Base-by-base conservation (phyloP, 2,329 filamentous ascomycete genomes). In the Verticillium isaacii region DNA sequence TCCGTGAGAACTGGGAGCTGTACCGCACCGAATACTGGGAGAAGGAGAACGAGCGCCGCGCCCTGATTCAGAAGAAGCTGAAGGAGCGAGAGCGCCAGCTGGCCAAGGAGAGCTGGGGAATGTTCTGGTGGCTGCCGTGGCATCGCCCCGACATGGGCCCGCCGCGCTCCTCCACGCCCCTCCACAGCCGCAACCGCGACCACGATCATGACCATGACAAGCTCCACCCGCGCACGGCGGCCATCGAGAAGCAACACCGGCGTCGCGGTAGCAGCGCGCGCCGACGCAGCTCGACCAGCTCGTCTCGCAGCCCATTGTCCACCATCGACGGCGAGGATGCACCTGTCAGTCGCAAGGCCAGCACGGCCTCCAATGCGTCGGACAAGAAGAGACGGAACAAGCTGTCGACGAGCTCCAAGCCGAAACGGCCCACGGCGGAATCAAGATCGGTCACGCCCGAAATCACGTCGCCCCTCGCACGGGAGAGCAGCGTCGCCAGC, bases 11-110 rank as follows among this genome's bases (percentile, higher is more conserved):
- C 66, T 99, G 95, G 95, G 95, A 99, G 71, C 82, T 94, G 17
- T 99, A 96, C 75, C 85, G 95, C 60, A 88, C 89, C 37, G 93
- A 97, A 64, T 99, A 97, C 76, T 99, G 95, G 95, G 94, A 97
- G 69, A 89, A 89, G 64, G 95, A 99, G 74, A 99, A 99, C 71
- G 92, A 96, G 74, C 88, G 94, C 2, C 87, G 95, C 14, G 85
- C 89, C 2, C 78, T 90, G 62, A 79, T 97, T 29, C 84, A 92
- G 52, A 72, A 82, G 54, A 90, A 90, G 71, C 79, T 97, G 58
- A 85, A 87, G 65, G 83, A 87, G 59, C 84, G 85, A 36, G 88
- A 93, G 68, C 82, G 84, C 19, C 86, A 89, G 64, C 77, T 91
- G 45, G 88, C 89, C 14, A 87, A 85, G 69, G 80, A 88, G 68